Percentiles rank a stretch among this genome's conserved stretches.
Evolutionary conservation across 2,329 filamentous ascomycete genomes (phyloP).

Genomic region (Rhexocercosporidium sp.): DNA sequence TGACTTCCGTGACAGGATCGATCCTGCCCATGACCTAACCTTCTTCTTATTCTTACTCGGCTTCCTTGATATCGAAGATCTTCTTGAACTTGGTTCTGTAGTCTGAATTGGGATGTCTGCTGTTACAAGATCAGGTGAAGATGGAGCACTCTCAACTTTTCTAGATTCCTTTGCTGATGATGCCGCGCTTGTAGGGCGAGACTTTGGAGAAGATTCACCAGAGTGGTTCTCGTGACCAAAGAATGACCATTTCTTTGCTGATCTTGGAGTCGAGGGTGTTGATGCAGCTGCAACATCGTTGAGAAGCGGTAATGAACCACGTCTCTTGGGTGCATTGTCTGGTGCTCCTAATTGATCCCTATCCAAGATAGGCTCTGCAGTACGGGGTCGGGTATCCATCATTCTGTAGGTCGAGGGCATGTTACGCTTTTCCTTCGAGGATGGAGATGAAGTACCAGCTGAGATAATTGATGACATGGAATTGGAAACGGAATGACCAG

Average conservation of each 20-base stretch:
- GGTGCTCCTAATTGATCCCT: slow-evolving; percentile 45
- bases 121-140: slow-evolving; percentile 18
- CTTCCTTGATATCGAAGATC: slow-evolving; percentile 40
- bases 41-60: slow-evolving; percentile 68
- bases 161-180: slow-evolving; percentile 48
- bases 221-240: slow-evolving; percentile 39
- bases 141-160: slow-evolving; percentile 21
- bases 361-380: slow-evolving; percentile 71
- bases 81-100: slow-evolving; percentile 36
- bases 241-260: slow-evolving; percentile 44
- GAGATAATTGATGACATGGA: slow-evolving; percentile 82
- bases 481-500: slow-evolving; percentile 75
- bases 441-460: slow-evolving; percentile 53
- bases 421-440: slow-evolving; percentile 49
- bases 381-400: slow-evolving; percentile 66
- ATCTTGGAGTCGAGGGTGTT: slow-evolving; percentile 43
- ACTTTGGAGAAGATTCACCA: slow-evolving; percentile 52
- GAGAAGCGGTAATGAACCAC: slow-evolving; percentile 65
- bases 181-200: slow-evolving; percentile 50
- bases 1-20: slow-evolving; percentile 54
- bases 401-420: slow-evolving; percentile 47
- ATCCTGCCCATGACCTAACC: slow-evolving; percentile 67
- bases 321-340: slow-evolving; percentile 46
- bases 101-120: slow-evolving; percentile 34
- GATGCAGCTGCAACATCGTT: slow-evolving; percentile 40